phyloP scores from a whole-genome alignment of 2,329 filamentous ascomycete genomes.

The Trematosphaeria pertusa region DNA sequence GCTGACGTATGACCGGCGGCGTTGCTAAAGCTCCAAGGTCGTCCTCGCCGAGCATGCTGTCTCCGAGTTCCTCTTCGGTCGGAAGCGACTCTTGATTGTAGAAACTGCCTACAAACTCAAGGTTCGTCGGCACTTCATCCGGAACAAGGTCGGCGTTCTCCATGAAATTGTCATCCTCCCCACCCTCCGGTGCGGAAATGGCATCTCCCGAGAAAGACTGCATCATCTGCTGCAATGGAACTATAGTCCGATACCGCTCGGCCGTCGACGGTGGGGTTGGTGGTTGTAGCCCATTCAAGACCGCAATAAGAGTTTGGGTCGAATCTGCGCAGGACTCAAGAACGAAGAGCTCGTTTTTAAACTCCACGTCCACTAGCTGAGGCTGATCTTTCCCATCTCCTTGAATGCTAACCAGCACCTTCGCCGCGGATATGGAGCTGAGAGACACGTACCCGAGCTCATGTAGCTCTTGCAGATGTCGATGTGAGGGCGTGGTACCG shows the following conservation, averaged over 20 bases:
- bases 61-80: slow-evolving; percentile 51
- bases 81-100: slow-evolving; percentile 54
- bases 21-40: slow-evolving; percentile 45
- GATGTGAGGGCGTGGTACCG: slow-evolving; percentile 33
- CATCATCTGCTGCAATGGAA: slow-evolving; percentile 86
- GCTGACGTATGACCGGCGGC: slow-evolving; percentile 37
- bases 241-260: slow-evolving; percentile 84
- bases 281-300: slow-evolving; percentile 81
- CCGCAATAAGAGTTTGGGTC: slow-evolving; percentile 84
- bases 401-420: slow-evolving; percentile 67
- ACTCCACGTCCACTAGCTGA: slow-evolving; percentile 77
- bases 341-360: slow-evolving; percentile 85
- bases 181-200: slow-evolving; percentile 68
- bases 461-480: slow-evolving; percentile 59
- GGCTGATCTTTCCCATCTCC: slow-evolving; percentile 63
- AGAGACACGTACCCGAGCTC: slow-evolving; percentile 82
- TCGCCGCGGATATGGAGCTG: slow-evolving; percentile 84
- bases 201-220: slow-evolving; percentile 90
- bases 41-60: slow-evolving; percentile 51
- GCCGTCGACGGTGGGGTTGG: slow-evolving; percentile 83
- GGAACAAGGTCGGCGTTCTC: slow-evolving; percentile 47
- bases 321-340: slow-evolving; percentile 97
- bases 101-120: slow-evolving; percentile 62
- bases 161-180: slow-evolving; percentile 55
- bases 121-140: slow-evolving; percentile 50